These are phyloP conservation scores for Annulohypoxylon maeteangense DNA, from an alignment of 495 filamentous ascomycete genomes.

Conservation along the genomic window DNA sequence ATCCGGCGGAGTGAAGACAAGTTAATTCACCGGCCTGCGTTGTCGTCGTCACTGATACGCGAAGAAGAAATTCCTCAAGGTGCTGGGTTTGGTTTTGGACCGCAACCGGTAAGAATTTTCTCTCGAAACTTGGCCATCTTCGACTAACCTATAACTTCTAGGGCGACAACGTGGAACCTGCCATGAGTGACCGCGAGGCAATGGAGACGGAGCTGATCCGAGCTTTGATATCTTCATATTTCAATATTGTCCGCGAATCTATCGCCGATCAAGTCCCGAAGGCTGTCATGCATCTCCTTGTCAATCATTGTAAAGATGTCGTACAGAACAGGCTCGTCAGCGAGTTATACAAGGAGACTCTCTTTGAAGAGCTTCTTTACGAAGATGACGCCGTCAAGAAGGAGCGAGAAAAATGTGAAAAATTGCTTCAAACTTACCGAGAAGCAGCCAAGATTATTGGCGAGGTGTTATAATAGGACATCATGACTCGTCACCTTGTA, in stretches of 20 bases:
- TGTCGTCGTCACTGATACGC: slow-evolving; percentile 46
- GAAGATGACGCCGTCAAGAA: slow-evolving; percentile 98
- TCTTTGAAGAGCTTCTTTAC: slow-evolving; percentile 93
- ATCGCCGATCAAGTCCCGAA: slow-evolving; percentile 99
- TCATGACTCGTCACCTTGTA: slow-evolving; percentile 13
- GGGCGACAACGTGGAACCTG: slow-evolving; percentile 72
- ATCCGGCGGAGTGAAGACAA: slow-evolving; percentile 79
- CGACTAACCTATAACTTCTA: slow-evolving; percentile 48
- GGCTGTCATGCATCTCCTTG: slow-evolving; percentile 97
- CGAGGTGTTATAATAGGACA: slow-evolving; percentile 78
- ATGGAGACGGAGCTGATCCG: slow-evolving; percentile 98
- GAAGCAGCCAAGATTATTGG: slow-evolving; percentile 98
- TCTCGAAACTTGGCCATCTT: not conserved
- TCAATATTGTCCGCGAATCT: slow-evolving; percentile 96
- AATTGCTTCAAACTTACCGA: slow-evolving; percentile 89
- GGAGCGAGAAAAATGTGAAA: slow-evolving; percentile 98
- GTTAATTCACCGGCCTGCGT: slow-evolving; percentile 51
- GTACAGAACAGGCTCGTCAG: slow-evolving; percentile 97
- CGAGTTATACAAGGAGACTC: slow-evolving; percentile 92
- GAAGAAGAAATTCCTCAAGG: slow-evolving; percentile 51
- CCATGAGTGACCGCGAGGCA: slow-evolving; percentile 92
- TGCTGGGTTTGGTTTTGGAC: slow-evolving; percentile 50
- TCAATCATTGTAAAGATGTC: slow-evolving; percentile 97
- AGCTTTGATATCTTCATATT: slow-evolving; percentile 94
- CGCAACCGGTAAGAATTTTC: slow-evolving; percentile 39